Percentiles rank a stretch among this genome's conserved stretches.
These are phyloP conservation scores for Stagonosporopsis vannaccii DNA, from an alignment of 2,329 filamentous ascomycete species.

Conservation along the genomic window DNA sequence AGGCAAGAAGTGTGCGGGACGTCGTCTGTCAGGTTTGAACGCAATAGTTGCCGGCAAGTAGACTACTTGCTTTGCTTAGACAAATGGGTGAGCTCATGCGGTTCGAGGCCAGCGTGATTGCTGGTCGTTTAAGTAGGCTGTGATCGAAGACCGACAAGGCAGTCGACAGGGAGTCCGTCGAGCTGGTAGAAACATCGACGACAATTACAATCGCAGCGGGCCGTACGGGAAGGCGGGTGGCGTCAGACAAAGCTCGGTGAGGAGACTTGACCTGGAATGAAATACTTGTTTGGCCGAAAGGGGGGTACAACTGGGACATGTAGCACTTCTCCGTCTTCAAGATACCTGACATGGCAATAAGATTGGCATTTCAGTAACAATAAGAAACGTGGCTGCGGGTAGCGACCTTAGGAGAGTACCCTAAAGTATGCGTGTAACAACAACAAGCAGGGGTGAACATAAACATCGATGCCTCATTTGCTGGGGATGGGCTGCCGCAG, in stretches of 20 bases:
- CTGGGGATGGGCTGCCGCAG: slow-evolving; percentile 25
- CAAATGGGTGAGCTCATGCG: slow-evolving; percentile 1
- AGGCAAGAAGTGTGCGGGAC: background rate
- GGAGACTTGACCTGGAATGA: slow-evolving; percentile 37
- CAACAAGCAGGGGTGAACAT: slow-evolving; percentile 25
- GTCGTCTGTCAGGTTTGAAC: background rate
- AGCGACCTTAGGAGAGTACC: slow-evolving; percentile 16
- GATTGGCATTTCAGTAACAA: slow-evolving; percentile 28
- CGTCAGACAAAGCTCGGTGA: slow-evolving; percentile 33
- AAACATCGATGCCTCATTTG: slow-evolving; percentile 16
- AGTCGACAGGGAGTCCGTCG: slow-evolving; percentile 30
- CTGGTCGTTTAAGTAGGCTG: slow-evolving; percentile 40
- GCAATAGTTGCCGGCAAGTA: background rate
- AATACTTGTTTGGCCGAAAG: slow-evolving; percentile 27
- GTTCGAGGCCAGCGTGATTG: slow-evolving; percentile 24
- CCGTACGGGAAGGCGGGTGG: slow-evolving; percentile 46
- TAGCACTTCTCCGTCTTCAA: slow-evolving; percentile 23
- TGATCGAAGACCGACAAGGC: slow-evolving; percentile 19
- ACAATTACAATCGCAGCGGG: slow-evolving; percentile 41
- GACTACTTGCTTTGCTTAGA: background rate
- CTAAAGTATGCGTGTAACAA: slow-evolving; percentile 26
- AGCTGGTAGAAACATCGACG: slow-evolving; percentile 36
- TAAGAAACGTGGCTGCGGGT: slow-evolving; percentile 40
- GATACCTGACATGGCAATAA: slow-evolving; percentile 22
- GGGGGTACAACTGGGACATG: slow-evolving; percentile 28